phyloP scores from a whole-genome alignment of 2,329 filamentous ascomycete species.

The Aspergillus luchuensis region DNA sequence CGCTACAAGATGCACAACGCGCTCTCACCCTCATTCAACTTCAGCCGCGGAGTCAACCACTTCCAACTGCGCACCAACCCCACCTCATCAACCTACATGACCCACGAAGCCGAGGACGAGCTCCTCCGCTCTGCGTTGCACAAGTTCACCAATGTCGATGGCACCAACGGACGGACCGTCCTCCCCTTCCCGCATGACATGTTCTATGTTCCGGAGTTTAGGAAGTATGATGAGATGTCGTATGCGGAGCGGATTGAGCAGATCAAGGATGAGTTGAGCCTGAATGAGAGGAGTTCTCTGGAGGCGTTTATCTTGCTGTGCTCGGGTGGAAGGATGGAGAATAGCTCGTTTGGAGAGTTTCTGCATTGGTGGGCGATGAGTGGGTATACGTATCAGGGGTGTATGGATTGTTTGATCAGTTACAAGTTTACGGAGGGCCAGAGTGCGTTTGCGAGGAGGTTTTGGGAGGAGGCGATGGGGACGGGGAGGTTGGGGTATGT shows the following conservation, averaged over 20 bases:
- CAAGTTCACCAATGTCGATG: slow-evolving; percentile 54
- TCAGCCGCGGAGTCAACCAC: slow-evolving; percentile 46
- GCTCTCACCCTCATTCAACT: slow-evolving; percentile 45
- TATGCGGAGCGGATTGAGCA: slow-evolving; percentile 47
- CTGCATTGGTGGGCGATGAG: slow-evolving; percentile 53
- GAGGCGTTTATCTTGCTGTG: slow-evolving; percentile 48
- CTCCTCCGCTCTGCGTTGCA: slow-evolving; percentile 39
- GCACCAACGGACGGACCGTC: slow-evolving; percentile 38
- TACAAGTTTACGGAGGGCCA: slow-evolving; percentile 51
- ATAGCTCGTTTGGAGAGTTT: slow-evolving; percentile 51
- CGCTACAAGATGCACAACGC: slow-evolving; percentile 50
- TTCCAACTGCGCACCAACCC: slow-evolving; percentile 41
- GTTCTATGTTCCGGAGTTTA: slow-evolving; percentile 35
- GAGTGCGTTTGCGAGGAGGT: slow-evolving; percentile 48
- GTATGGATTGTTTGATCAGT: slow-evolving; percentile 43
- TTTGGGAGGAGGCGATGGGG: slow-evolving; percentile 48
- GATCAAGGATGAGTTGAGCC: slow-evolving; percentile 43
- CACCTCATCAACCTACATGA: slow-evolving; percentile 35
- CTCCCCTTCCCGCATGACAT: slow-evolving; percentile 48
- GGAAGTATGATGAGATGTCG: slow-evolving; percentile 45
- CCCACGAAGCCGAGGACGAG: slow-evolving; percentile 47
- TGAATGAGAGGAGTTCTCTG: slow-evolving; percentile 43
- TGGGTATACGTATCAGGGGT: slow-evolving; percentile 46
- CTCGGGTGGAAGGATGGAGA: slow-evolving; percentile 48
- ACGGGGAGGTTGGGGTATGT: slow-evolving; percentile 45